Percentiles rank a stretch among this genome's conserved stretches.
phyloP scores from a whole-genome alignment of 2,329 filamentous ascomycete genomes.

The Neodidymelliopsis sp. region DNA sequence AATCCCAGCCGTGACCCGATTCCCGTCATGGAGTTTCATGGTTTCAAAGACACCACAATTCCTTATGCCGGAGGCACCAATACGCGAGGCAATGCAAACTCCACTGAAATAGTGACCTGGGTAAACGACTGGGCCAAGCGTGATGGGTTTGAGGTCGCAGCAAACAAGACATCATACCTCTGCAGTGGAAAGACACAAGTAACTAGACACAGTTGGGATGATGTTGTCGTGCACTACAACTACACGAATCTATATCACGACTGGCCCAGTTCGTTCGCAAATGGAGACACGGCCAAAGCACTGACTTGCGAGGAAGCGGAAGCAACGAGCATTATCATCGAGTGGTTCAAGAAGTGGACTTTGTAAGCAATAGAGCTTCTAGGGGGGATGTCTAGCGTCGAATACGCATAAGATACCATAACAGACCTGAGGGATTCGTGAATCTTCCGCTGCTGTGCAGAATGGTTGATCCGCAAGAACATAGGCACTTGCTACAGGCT shows the following conservation, averaged over 20 bases:
- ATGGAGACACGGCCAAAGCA: constrained; percentile 33
- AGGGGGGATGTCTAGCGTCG: background rate
- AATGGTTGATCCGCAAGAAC: no score
- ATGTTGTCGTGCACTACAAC: constrained; percentile 50
- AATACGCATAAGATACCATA: background rate
- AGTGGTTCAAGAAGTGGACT: constrained; percentile 41
- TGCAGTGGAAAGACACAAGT: constrained; percentile 42
- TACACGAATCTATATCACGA: constrained; percentile 50
- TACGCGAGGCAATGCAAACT: constrained; percentile 28
- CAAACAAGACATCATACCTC: constrained; percentile 36
- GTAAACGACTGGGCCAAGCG: constrained; percentile 51
- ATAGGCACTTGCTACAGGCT: no score
- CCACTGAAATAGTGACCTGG: constrained; percentile 34
- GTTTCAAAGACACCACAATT: constrained; percentile 52
- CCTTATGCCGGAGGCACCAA: constrained; percentile 49
- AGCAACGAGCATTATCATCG: constrained; percentile 42
- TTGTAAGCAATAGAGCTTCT: constrained; percentile 16
- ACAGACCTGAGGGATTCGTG: no score
- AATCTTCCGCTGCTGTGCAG: no score
- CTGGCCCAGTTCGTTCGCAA: constrained; percentile 49
- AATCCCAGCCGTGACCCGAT: constrained; percentile 37
- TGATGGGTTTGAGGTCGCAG: constrained; percentile 37
- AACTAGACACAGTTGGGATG: constrained; percentile 35
- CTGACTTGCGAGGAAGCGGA: constrained; percentile 42
- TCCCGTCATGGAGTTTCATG: constrained; percentile 57